Evolutionary conservation across 2,329 filamentous ascomycete genomes (phyloP).

Genomic region (Laburnicola sp.): DNA sequence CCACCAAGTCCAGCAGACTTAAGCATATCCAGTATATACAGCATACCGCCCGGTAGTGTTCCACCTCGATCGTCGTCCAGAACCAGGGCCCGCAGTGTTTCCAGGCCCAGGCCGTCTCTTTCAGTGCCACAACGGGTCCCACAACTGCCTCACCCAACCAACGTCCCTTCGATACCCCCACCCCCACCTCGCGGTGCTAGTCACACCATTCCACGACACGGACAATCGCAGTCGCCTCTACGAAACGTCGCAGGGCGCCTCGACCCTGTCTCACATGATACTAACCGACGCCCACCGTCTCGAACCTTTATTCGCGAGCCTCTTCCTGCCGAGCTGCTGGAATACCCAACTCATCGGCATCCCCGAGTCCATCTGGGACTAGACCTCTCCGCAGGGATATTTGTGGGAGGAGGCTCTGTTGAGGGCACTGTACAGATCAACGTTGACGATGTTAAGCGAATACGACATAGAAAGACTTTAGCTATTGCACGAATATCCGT

Average conservation of each 20-base stretch:
- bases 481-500: constrained; percentile 55
- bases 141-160: constrained; percentile 18
- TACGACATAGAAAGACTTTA: constrained; percentile 49
- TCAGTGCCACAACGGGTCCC: constrained; percentile 21
- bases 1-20: constrained; percentile 38
- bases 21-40: constrained; percentile 51
- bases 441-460: constrained; percentile 52
- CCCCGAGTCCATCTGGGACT: constrained; percentile 54
- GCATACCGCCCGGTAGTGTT: constrained; percentile 50
- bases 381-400: constrained; percentile 55
- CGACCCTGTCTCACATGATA: constrained; percentile 50
- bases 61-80: constrained; percentile 53
- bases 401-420: constrained; percentile 59
- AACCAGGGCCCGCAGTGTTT: constrained; percentile 29
- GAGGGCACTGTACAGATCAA: constrained; percentile 55
- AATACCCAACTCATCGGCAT: constrained; percentile 54
- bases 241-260: constrained; percentile 48
- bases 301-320: constrained; percentile 54
- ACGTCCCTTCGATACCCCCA: constrained; percentile 23
- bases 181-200: constrained; percentile 32
- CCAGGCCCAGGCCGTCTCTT: constrained; percentile 23
- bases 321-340: constrained; percentile 53
- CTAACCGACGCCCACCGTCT: constrained; percentile 49
- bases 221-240: constrained; percentile 54
- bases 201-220: constrained; percentile 49